Evolutionary conservation across 73 alveolate species (phyloP).

Genomic region (Stentor coeruleus): DNA sequence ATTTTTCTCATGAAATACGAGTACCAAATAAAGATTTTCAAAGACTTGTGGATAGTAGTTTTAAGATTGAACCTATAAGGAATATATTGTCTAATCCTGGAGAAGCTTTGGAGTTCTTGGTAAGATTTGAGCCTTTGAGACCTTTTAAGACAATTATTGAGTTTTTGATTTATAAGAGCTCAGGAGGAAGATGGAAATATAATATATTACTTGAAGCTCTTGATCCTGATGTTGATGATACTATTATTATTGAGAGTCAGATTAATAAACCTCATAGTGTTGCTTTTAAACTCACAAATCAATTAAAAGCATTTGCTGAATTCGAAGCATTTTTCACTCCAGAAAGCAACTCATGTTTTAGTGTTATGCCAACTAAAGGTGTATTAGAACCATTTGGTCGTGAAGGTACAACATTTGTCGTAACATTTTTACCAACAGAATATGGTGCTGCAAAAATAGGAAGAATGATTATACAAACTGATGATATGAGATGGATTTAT

Average conservation of each 20-base stretch:
- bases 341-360: constrained; percentile 89
- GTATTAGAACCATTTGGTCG: constrained; percentile 93
- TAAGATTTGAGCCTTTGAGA: constrained; percentile 89
- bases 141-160: constrained; percentile 92
- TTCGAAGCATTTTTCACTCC: constrained; percentile 95
- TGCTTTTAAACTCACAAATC: constrained; percentile 87
- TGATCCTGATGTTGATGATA: constrained; percentile 96
- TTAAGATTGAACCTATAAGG: constrained; percentile 76
- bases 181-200: constrained; percentile 98
- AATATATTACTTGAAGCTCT: constrained; percentile 88
- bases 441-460: constrained; percentile 96
- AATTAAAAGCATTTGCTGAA: constrained; percentile 84
- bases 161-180: constrained; percentile 79
- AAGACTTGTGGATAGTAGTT: constrained; percentile 84
- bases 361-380: constrained; percentile 91
- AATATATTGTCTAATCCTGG: constrained; percentile 51
- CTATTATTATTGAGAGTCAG: constrained; percentile 83
- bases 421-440: constrained; percentile 94
- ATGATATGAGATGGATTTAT: constrained; percentile 96
- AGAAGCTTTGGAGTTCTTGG: constrained; percentile 79
- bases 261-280: constrained; percentile 87
- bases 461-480: constrained; percentile 89
- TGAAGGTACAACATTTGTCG: constrained; percentile 93
- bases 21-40: constrained; percentile 67
- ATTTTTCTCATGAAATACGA: constrained; percentile 79